Evolutionary conservation across 805 yeast genomes (phyloP).

Genomic region (Komagataella mondaviorum): DNA sequence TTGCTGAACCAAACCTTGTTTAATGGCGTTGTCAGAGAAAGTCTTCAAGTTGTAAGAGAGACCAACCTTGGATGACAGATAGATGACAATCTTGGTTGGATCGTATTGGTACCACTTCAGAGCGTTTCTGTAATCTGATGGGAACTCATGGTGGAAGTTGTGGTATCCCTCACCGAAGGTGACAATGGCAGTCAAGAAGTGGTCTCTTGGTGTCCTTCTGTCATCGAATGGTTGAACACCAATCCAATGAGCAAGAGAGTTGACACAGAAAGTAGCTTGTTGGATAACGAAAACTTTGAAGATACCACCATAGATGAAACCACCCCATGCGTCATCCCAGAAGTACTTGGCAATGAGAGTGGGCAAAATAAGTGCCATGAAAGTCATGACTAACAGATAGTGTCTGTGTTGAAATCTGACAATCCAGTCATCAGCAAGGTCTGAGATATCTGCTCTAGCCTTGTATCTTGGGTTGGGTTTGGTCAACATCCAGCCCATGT

Average conservation of each 20-base stretch:
- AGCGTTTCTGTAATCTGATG: conserved; percentile 77
- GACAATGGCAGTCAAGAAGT: conserved; percentile 42
- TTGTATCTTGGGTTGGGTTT: conserved; percentile 73
- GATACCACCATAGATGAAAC: conserved; percentile 69
- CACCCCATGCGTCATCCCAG: conserved; percentile 70
- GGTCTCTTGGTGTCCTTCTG: conserved; percentile 62
- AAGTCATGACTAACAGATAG: conserved; percentile 46
- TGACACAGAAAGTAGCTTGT: conserved; percentile 65
- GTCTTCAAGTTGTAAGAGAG: conserved; percentile 43
- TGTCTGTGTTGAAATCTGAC: conserved; percentile 76
- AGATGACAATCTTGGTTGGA: conserved; percentile 73
- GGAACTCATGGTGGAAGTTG: conserved; percentile 93
- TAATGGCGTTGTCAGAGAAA: conserved; percentile 45
- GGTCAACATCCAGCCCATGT: conserved; percentile 76
- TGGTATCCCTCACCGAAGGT: conserved; percentile 89
- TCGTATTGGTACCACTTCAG: conserved; percentile 64
- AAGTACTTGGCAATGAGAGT: conserved; percentile 44
- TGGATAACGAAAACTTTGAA: conserved; percentile 60
- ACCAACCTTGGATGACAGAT: conserved; percentile 35
- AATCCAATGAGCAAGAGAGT: conserved; percentile 71
- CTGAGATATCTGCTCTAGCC: conserved; percentile 74
- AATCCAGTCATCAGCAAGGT: conserved; percentile 65
- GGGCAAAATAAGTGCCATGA: conserved; percentile 51
- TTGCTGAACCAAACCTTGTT: conserved; percentile 66
- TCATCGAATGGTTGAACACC: conserved; percentile 68